Conservation (phyloP, 352 stramenopile genomes). For the Phytophthora colocasiae region DNA sequence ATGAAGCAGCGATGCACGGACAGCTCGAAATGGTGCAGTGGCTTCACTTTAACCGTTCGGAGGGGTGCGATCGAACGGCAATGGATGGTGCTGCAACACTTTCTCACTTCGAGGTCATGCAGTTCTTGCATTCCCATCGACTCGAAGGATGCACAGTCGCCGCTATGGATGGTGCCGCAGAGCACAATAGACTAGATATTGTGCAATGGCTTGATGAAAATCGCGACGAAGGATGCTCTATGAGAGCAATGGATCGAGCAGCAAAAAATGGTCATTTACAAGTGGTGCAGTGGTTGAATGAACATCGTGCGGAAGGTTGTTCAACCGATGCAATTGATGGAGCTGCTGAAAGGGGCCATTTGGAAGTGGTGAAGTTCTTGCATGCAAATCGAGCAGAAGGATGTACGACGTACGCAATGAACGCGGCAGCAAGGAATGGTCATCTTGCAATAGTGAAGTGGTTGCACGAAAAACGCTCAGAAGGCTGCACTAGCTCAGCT, state of each 20-base stretch:
- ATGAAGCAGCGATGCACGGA: conserved; percentile 32
- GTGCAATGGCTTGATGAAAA: conserved; percentile 38
- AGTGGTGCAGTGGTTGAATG: conserved; percentile 34
- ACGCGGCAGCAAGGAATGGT: conserved; percentile 56
- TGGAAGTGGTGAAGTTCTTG: conserved; percentile 34
- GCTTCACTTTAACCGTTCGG: conserved; percentile 28
- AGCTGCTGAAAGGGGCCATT: conserved; percentile 29
- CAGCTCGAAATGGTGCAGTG: conserved; percentile 36
- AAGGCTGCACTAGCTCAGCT: conserved; percentile 29
- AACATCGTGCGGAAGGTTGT: conserved; percentile 32
- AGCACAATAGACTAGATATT: conserved; percentile 23
- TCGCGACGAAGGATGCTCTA: conserved; percentile 39
- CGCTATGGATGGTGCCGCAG: conserved; percentile 35
- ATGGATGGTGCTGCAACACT: conserved; percentile 40
- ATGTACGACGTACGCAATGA: conserved; percentile 45
- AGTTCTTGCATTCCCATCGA: conserved; percentile 41
- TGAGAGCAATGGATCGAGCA: conserved; percentile 37
- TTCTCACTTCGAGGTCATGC: conserved; percentile 36
- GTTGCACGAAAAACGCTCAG: conserved; percentile 43
- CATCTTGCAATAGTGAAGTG: conserved; percentile 60
- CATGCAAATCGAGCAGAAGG: conserved; percentile 33
- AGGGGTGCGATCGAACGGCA: conserved; percentile 32
- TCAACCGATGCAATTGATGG: conserved; percentile 29
- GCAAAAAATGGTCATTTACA: conserved; percentile 31
- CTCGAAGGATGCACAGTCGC: conserved; percentile 32